These are phyloP conservation scores for Geum urbanum DNA, from an alignment of 306 rosid genomes.

Conservation along the genomic window DNA sequence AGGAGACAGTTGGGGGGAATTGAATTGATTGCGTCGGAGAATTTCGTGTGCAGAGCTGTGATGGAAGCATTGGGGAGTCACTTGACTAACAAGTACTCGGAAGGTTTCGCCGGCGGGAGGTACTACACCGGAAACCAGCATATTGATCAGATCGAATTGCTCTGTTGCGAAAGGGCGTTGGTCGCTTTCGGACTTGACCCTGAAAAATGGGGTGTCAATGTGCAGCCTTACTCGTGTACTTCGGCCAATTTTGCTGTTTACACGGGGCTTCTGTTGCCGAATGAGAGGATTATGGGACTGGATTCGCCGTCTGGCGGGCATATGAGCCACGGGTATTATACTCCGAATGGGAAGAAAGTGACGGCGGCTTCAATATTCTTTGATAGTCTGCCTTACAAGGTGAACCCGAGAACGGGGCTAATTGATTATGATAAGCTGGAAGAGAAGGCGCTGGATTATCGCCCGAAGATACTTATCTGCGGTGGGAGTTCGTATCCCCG, in stretches of 20 bases:
- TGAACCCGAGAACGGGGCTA: conserved; percentile 66
- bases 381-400: conserved; percentile 68
- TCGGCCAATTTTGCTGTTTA: conserved; percentile 82
- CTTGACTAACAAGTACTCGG: conserved; percentile 76
- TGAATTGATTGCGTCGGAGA: conserved; percentile 83
- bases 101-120: conserved; percentile 81
- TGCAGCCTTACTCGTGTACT: conserved; percentile 82
- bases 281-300: conserved; percentile 81
- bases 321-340: conserved; percentile 81
- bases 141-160: conserved; percentile 75
- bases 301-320: conserved; percentile 90
- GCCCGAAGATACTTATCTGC: conserved; percentile 80
- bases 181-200: conserved; percentile 61
- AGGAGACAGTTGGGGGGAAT: conserved; percentile 63
- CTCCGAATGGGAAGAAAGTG: conserved; percentile 67
- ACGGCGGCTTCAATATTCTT: conserved; percentile 70
- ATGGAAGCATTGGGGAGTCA: conserved; percentile 90
- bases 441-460: conserved; percentile 70
- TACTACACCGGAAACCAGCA: conserved; percentile 65
- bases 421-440: conserved; percentile 80
- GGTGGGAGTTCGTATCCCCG: conserved; percentile 87
- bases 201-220: conserved; percentile 83
- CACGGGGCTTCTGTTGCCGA: conserved; percentile 66
- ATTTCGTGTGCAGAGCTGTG: conserved; percentile 76
- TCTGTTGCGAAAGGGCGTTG: conserved; percentile 69